These are phyloP conservation scores for Anethum foeniculum DNA, from an alignment of 140 eudicot genomes.

Conservation along the genomic window DNA sequence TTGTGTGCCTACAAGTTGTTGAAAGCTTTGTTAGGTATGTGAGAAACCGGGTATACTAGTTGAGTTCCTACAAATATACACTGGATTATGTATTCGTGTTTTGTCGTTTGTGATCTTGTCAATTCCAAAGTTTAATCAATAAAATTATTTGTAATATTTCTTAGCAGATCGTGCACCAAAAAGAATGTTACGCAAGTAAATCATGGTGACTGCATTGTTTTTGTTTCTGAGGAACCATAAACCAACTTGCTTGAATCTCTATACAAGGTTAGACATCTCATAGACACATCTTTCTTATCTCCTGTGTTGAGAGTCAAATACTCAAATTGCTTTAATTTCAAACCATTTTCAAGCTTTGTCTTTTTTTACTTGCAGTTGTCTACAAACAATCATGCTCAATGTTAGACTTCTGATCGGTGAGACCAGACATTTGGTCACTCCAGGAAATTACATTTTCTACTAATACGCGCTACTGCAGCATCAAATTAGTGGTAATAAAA, in stretches of 20 bases:
- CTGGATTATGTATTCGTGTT: not conserved
- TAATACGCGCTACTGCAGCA: not conserved
- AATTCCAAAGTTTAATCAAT: not conserved
- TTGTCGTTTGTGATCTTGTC: not conserved
- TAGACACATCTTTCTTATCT: no score
- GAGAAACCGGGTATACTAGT: slow-evolving; percentile 59
- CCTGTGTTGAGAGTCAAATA: not conserved
- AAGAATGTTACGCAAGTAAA: slow-evolving; percentile 57
- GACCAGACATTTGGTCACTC: not conserved
- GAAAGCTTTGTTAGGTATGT: slow-evolving; percentile 41
- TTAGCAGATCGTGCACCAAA: slow-evolving; percentile 50
- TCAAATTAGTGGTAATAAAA: not conserved
- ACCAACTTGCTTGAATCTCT: slow-evolving; percentile 49
- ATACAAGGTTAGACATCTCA: slow-evolving; percentile 45
- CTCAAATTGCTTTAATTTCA: not conserved
- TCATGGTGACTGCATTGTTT: slow-evolving; percentile 40
- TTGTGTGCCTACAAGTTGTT: slow-evolving; percentile 51
- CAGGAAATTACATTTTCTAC: not conserved
- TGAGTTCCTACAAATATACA: not conserved
- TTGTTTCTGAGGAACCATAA: slow-evolving; percentile 50
- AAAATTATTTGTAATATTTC: not conserved
- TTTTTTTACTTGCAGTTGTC: not conserved
- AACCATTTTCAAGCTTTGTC: not conserved
- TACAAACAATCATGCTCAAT: no score
- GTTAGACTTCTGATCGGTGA: not conserved